These are phyloP conservation scores for Peronospora destructor DNA, from an alignment of 352 stramenopile genomes.

Conservation along the genomic window DNA sequence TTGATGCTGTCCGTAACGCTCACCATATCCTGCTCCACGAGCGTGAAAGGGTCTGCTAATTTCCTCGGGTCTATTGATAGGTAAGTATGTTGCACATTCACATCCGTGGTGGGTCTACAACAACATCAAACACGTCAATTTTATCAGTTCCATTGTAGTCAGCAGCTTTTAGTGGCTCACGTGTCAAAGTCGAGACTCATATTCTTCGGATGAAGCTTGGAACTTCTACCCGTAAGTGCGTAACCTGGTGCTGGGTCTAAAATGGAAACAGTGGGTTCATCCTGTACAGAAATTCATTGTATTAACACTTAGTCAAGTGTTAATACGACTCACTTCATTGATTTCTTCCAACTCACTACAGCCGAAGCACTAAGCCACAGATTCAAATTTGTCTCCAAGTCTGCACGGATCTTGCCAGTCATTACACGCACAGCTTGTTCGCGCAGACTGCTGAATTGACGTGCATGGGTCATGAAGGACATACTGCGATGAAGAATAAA, in stretches of 20 bases:
- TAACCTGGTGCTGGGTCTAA: constrained; percentile 64
- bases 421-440: constrained; percentile 57
- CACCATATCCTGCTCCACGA: constrained; percentile 89
- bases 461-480: constrained; percentile 15
- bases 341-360: constrained; percentile 40
- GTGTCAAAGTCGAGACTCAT: constrained; percentile 38
- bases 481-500: constrained; percentile 19
- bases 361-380: constrained; percentile 73
- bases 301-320: no score
- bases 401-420: constrained; percentile 46
- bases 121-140: constrained; percentile 6
- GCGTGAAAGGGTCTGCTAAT: constrained; percentile 88
- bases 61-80: constrained; percentile 43
- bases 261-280: constrained; percentile 82
- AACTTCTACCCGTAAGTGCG: constrained; percentile 29
- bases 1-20: constrained; percentile 93
- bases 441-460: constrained; percentile 47
- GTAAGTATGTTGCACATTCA: constrained; percentile 37
- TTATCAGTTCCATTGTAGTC: background rate
- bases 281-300: constrained; percentile 18
- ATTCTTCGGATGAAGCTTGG: constrained; percentile 29
- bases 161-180: constrained; percentile 1
- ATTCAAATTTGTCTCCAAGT: constrained; percentile 77
- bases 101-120: constrained; percentile 19
- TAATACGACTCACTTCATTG: no score